Evolutionary conservation across 306 rosid genomes (phyloP).

Genomic region (Citrullus colocynthis): DNA sequence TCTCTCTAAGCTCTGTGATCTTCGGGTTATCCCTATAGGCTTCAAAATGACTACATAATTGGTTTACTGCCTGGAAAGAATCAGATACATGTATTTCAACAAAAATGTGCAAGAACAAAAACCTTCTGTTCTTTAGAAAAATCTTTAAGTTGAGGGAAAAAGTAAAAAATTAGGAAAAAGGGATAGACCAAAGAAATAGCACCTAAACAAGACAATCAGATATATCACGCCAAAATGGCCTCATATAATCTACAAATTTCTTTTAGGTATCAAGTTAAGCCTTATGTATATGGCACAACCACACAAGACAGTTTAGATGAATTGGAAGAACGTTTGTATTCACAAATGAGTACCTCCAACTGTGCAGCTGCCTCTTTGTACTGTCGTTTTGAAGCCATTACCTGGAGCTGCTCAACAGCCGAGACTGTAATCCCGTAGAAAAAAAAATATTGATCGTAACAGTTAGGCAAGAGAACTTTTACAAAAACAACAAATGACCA

Average conservation of each 20-base stretch:
- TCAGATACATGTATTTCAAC: slow-evolving; percentile 2
- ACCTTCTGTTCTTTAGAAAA: background rate
- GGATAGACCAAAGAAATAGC: background rate
- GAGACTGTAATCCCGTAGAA: slow-evolving; percentile 61
- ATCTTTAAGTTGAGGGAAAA: background rate
- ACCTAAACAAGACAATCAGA: background rate
- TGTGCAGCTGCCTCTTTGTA: slow-evolving; percentile 98
- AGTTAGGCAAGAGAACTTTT: background rate
- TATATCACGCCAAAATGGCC: background rate
- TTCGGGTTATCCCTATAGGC: slow-evolving; percentile 94
- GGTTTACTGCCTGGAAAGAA: slow-evolving; percentile 87
- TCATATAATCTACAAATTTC: background rate
- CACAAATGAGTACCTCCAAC: slow-evolving; percentile 51
- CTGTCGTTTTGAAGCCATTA: slow-evolving; percentile 95
- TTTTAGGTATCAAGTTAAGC: background rate
- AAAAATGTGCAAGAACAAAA: background rate
- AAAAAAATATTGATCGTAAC: background rate
- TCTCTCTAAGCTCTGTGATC: slow-evolving; percentile 96
- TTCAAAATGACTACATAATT: slow-evolving; percentile 92
- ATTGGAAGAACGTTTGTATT: background rate
- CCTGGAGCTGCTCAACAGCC: slow-evolving; percentile 99
- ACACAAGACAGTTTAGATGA: background rate
- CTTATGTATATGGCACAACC: background rate
- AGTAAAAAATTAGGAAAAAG: background rate
- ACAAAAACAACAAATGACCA: background rate